Conservation (phyloP, 75 land plant species). For the Selaginella tamariscina region DNA sequence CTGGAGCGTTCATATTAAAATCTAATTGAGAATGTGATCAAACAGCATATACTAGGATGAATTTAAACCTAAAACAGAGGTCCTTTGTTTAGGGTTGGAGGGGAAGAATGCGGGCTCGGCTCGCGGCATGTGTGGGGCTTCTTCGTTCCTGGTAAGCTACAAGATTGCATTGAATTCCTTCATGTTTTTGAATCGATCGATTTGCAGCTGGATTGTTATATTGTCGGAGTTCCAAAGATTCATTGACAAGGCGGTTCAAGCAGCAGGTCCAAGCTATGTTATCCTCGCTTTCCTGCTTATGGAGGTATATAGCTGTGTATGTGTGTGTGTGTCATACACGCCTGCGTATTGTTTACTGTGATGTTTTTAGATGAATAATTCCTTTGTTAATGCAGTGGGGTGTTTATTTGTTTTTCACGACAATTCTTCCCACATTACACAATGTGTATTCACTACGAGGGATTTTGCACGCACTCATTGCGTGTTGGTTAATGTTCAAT, state of each 20-base stretch:
- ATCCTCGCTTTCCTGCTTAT: conserved; percentile 28
- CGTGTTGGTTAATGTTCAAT: conserved; percentile 24
- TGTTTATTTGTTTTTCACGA: conserved; percentile 25
- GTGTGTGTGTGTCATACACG: too few species aligned
- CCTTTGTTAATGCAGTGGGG: conserved; percentile 17
- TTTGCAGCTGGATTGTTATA: conserved; percentile 19
- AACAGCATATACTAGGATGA: background rate
- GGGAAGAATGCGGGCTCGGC: background rate
- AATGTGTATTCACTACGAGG: conserved; percentile 17
- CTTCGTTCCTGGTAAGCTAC: too few species aligned
- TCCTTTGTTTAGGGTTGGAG: background rate
- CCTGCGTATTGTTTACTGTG: too few species aligned
- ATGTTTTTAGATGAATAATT: background rate
- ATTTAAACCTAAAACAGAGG: too few species aligned
- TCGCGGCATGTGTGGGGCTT: background rate
- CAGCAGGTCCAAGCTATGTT: conserved; percentile 25
- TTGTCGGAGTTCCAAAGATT: conserved; percentile 13
- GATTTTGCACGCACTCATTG: conserved; percentile 15
- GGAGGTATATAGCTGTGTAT: conserved; percentile 15
- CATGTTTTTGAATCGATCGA: background rate
- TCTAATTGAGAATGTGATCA: too few species aligned
- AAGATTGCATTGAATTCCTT: too few species aligned
- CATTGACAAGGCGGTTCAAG: conserved; percentile 20
- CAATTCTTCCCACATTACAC: conserved; percentile 29
- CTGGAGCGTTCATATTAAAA: too few species aligned